These are phyloP conservation scores for Limnanthes douglasii DNA, from an alignment of 345 rosid genomes.

Conservation along the genomic window DNA sequence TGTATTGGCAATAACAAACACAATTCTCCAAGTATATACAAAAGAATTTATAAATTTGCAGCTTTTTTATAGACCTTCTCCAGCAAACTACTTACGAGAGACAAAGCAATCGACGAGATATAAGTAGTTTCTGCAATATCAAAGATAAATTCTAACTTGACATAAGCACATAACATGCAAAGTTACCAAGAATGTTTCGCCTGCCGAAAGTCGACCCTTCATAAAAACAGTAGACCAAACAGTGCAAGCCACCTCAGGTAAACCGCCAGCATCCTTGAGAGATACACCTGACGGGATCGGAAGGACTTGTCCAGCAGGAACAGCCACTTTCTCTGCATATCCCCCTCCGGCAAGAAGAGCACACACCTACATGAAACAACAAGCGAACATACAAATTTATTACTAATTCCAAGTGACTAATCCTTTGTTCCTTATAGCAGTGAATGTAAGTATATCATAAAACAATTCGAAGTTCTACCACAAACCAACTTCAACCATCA, in stretches of 20 bases:
- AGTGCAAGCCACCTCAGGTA: constrained; percentile 87
- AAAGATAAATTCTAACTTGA: neutral
- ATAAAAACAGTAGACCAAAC: constrained; percentile 88
- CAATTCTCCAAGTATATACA: too few relatives aligned
- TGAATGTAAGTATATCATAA: too few relatives aligned
- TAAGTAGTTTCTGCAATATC: neutral
- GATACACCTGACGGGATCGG: constrained; percentile 48
- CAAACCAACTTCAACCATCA: too few relatives aligned
- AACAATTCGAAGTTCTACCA: too few relatives aligned
- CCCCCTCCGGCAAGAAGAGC: constrained; percentile 90
- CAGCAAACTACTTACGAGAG: neutral
- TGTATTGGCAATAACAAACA: too few relatives aligned
- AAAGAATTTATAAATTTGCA: too few relatives aligned
- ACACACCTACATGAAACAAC: constrained; percentile 46
- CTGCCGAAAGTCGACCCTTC: constrained; percentile 46
- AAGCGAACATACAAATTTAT: neutral
- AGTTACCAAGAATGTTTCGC: constrained; percentile 60
- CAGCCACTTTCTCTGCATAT: constrained; percentile 71
- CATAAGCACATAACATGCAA: neutral
- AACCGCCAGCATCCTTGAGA: constrained; percentile 43
- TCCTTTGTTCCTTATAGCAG: too few relatives aligned
- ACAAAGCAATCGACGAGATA: neutral
- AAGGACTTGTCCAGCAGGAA: constrained; percentile 57
- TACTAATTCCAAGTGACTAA: too few relatives aligned
- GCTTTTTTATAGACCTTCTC: too few relatives aligned